Evolutionary conservation across 2,329 filamentous ascomycete genomes (phyloP), one percentile per base, ranked within the genome.

Genomic region (Didymella pinodella): DNA sequence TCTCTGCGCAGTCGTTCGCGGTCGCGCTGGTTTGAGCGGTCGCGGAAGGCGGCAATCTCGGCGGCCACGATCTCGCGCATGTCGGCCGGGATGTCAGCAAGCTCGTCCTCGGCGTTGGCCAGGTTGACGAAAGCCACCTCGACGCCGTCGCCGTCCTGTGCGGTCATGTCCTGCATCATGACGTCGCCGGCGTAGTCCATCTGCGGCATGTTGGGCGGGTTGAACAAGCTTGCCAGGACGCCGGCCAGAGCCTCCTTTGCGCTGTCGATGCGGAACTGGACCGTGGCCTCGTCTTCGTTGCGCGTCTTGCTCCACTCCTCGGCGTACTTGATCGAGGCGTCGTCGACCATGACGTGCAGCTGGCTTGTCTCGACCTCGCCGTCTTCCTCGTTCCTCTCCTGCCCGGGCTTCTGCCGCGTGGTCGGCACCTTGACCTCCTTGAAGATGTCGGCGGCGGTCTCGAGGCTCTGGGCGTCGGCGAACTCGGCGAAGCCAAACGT

Each of bases 401-500:
- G 67, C 68, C 80, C 80, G 25, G 84, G 80, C 18, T 81, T 78
- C 77, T 94, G 91, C 75, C 88, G 90, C 79, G 92, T 91, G 40
- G 88, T 82, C 29, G 95, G 95, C 48, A 98, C 86, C 73, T 92
- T 84, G 63, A 97, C 83, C 69, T 95, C 89, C 74, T 88, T 88
- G 68, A 97, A 86, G 56, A 97, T 86, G 76, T 96, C 92, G 54
- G 93, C 88, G 43, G 94, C 95, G 44, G 89, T 89, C 75, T 90
- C 88, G 66, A 99, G 83, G 65, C 93, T 94, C 77, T 97, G 91
- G 25, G 89, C 88, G 76, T 98, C 93, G 63, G 97, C 94, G 77
- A 91, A 99, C 78, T 97, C 91, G 59, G 94, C 95, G 79, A 99
- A 98, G 14, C 94, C 95, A 81, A 98, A 98, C 63, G 89, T 90